phyloP scores from a whole-genome alignment of 2,329 filamentous ascomycete species.

The Camillea tinctor region DNA sequence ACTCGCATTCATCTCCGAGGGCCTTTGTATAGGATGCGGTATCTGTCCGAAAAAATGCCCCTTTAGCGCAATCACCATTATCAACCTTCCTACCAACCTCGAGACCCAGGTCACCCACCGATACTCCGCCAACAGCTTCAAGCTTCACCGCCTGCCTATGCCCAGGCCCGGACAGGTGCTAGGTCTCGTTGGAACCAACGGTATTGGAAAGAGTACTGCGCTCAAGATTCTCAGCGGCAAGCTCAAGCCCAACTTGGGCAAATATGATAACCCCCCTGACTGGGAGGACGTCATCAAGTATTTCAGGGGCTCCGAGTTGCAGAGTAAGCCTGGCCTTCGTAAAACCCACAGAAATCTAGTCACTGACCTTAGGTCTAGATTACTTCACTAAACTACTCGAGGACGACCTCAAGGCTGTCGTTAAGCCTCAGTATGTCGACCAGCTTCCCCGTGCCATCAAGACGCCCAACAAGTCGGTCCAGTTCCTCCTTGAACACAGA shows the following conservation, averaged over 20 bases:
- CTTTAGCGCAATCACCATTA: conserved; percentile 98
- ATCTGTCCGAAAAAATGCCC: conserved; percentile 99
- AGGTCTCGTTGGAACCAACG: conserved; percentile 96
- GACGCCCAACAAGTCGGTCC: conserved; percentile 75
- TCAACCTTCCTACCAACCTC: conserved; percentile 99
- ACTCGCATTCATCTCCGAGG: conserved; percentile 97
- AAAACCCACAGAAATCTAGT: conserved; percentile 2
- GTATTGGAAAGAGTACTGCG: conserved; percentile 99
- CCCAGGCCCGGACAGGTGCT: conserved; percentile 93
- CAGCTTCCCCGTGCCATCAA: conserved; percentile 94
- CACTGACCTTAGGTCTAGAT: conserved; percentile 51
- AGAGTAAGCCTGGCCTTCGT: conserved; percentile 62
- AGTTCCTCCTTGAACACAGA: conserved; percentile 73
- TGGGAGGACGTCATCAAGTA: conserved; percentile 99
- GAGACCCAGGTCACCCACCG: conserved; percentile 97
- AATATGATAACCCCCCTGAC: conserved; percentile 93
- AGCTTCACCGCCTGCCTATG: conserved; percentile 94
- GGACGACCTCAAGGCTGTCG: conserved; percentile 94
- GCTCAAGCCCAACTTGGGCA: conserved; percentile 94
- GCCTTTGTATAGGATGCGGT: conserved; percentile 95
- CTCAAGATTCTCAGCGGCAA: conserved; percentile 98
- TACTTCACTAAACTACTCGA: conserved; percentile 99
- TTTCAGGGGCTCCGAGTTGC: conserved; percentile 94
- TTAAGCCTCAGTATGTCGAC: conserved; percentile 99
- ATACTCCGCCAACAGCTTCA: conserved; percentile 99